A percentile compares a stretch with the other conserved stretches of the same genome.
phyloP scores from a whole-genome alignment of 345 rosid genomes.

The Cardamine resedifolia region DNA sequence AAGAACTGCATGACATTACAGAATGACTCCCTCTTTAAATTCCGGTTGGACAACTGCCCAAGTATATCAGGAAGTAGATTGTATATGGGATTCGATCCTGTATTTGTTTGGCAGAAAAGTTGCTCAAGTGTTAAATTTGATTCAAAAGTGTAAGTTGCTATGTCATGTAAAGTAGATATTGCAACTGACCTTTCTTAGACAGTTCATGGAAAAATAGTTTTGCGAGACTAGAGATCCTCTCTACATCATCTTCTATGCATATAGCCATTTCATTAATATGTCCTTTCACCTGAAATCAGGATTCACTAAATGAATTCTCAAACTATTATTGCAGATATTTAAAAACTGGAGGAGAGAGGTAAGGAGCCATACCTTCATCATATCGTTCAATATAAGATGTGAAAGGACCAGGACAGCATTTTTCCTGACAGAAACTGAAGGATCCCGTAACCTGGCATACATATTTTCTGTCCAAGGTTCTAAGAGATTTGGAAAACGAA shows the following conservation, averaged over 20 bases:
- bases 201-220: conserved; percentile 88
- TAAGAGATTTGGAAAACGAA: conserved; percentile 89
- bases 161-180: conserved; percentile 5
- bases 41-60: conserved; percentile 75
- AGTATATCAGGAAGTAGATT: conserved; percentile 96
- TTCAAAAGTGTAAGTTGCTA: background rate
- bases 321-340: conserved; percentile 12
- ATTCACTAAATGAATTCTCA: conserved; percentile 32
- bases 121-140: conserved; percentile 27
- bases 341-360: conserved; percentile 16
- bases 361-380: conserved; percentile 82
- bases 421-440: conserved; percentile 84
- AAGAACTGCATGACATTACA: conserved; percentile 94
- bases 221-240: conserved; percentile 87
- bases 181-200: conserved; percentile 82
- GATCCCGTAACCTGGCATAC: conserved; percentile 79
- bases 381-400: conserved; percentile 96
- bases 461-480: conserved; percentile 98
- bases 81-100: conserved; percentile 96
- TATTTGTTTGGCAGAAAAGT: conserved; percentile 21
- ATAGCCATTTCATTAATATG: conserved; percentile 91
- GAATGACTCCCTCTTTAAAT: conserved; percentile 71
- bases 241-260: conserved; percentile 81
- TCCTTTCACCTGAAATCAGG: conserved; percentile 81
- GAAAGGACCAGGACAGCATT: conserved; percentile 98